A percentile compares a stretch with the other conserved stretches of the same genome.
phyloP scores from a whole-genome alignment of 2,329 filamentous ascomycete genomes.

The Colletotrichum cuscutae region DNA sequence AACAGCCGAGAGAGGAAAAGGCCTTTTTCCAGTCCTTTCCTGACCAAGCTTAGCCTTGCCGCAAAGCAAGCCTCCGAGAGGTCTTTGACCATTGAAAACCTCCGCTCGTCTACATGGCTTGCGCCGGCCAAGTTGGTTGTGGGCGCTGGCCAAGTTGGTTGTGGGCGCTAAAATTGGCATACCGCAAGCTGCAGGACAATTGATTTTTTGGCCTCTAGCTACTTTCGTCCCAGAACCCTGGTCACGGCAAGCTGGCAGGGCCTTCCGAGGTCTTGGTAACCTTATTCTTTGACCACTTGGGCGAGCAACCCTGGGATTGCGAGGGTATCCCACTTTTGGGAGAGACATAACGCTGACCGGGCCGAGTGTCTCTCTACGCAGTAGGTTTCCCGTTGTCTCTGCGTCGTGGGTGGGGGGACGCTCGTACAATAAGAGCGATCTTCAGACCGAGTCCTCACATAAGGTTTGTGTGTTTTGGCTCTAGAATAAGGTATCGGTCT shows the following conservation, averaged over 20 bases:
- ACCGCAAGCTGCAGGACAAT: not conserved
- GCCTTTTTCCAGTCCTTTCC: constrained; percentile 3
- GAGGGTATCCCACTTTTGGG: not conserved
- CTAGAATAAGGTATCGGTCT: not conserved
- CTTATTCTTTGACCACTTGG: not conserved
- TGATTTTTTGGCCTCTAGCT: constrained; percentile 17
- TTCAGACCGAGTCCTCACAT: not conserved
- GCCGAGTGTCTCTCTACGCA: not conserved
- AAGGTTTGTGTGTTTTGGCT: not conserved
- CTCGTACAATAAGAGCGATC: constrained; percentile 3
- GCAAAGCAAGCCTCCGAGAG: constrained; percentile 16
- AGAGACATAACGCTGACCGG: not conserved
- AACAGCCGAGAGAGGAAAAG: constrained; percentile 4
- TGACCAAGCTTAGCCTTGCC: constrained; percentile 12
- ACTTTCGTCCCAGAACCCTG: constrained; percentile 4
- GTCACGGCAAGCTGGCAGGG: not conserved
- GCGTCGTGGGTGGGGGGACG: not conserved
- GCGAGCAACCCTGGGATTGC: not conserved
- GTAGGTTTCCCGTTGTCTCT: not conserved
- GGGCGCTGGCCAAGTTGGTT: not conserved
- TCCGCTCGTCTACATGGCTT: constrained; percentile 9
- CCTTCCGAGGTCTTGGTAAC: constrained; percentile 15
- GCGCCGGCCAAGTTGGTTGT: not conserved
- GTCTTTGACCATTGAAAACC: constrained; percentile 21
- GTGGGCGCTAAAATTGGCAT: constrained; percentile 7